A percentile compares a stretch with the other conserved stretches of the same genome.
Conservation (phyloP, 2,329 filamentous ascomycete species). For the Boeremia exigua region DNA sequence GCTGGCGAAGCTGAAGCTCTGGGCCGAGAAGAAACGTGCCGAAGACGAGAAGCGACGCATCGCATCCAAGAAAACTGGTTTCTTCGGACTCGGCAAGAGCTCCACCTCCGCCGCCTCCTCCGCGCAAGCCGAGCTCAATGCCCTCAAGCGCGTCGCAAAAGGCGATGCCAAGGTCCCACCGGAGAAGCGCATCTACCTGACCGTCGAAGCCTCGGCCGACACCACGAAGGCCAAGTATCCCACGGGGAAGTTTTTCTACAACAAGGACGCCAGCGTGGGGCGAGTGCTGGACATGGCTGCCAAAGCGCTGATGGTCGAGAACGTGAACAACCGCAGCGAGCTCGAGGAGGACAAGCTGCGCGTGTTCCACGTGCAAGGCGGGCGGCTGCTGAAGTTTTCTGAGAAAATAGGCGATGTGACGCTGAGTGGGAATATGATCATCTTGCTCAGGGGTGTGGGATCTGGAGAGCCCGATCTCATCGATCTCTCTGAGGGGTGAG, state of each 20-base stretch:
- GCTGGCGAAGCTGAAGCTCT: conserved; percentile 77
- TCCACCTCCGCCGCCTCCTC: conserved; percentile 58
- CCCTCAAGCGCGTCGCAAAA: conserved; percentile 85
- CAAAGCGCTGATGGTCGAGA: conserved; percentile 76
- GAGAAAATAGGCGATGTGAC: conserved; percentile 80
- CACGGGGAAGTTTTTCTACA: conserved; percentile 60
- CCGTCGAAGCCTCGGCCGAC: conserved; percentile 87
- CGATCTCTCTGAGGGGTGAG: conserved; percentile 48
- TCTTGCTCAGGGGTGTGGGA: conserved; percentile 85
- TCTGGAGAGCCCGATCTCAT: conserved; percentile 76
- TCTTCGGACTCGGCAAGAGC: conserved; percentile 32
- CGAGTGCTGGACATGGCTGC: conserved; percentile 80
- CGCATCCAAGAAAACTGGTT: conserved; percentile 29
- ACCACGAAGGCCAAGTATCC: conserved; percentile 85
- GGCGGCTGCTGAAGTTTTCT: conserved; percentile 81
- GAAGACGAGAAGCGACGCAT: conserved; percentile 61
- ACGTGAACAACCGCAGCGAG: conserved; percentile 79
- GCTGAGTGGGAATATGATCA: conserved; percentile 86
- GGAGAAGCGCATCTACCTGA: conserved; percentile 88
- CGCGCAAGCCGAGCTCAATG: conserved; percentile 72
- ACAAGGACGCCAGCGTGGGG: conserved; percentile 83
- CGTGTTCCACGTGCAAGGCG: conserved; percentile 92
- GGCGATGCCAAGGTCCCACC: conserved; percentile 80
- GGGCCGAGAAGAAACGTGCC: conserved; percentile 82
- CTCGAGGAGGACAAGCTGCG: conserved; percentile 80